Percentiles rank a stretch among this genome's conserved stretches.
These are phyloP conservation scores for Curvularia eragrostidis DNA, from an alignment of 2,329 filamentous ascomycete species.

Conservation along the genomic window DNA sequence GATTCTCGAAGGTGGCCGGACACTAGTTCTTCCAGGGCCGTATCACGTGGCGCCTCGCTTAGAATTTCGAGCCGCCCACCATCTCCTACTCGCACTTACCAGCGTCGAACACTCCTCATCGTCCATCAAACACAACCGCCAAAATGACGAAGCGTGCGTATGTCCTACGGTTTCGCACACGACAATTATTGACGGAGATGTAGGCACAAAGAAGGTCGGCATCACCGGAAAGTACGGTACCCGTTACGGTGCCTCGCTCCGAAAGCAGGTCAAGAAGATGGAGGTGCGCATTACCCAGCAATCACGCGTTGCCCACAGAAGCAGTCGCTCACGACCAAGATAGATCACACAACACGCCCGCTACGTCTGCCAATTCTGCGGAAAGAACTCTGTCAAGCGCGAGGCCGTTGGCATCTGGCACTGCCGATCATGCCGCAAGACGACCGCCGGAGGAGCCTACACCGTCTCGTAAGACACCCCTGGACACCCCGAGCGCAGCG, in stretches of 20 bases:
- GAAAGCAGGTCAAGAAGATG: slow-evolving; percentile 99
- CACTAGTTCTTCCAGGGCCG: slow-evolving; percentile 18
- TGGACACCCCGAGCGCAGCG: background rate
- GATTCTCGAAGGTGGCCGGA: slow-evolving; percentile 6
- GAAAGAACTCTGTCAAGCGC: slow-evolving; percentile 91
- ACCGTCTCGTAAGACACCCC: slow-evolving; percentile 80
- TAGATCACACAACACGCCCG: slow-evolving; percentile 93
- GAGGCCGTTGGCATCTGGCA: slow-evolving; percentile 95
- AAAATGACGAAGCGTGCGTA: slow-evolving; percentile 62
- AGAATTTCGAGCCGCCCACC: slow-evolving; percentile 16
- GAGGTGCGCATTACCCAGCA: slow-evolving; percentile 58
- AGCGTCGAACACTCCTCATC: slow-evolving; percentile 28
- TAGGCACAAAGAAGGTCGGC: slow-evolving; percentile 72
- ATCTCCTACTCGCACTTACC: slow-evolving; percentile 11
- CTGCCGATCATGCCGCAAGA: slow-evolving; percentile 95
- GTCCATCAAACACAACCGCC: slow-evolving; percentile 45
- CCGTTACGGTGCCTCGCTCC: slow-evolving; percentile 97
- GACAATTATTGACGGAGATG: slow-evolving; percentile 29
- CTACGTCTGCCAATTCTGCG: slow-evolving; percentile 91
- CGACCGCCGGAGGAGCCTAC: slow-evolving; percentile 91
- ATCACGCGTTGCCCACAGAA: slow-evolving; percentile 13
- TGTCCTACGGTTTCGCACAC: slow-evolving; percentile 11
- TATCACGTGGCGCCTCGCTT: slow-evolving; percentile 9
- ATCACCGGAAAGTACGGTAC: slow-evolving; percentile 98
- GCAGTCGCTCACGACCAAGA: slow-evolving; percentile 28